Evolutionary conservation across 805 yeast genomes (phyloP).

Genomic region (Kurtzmaniella fragi): DNA sequence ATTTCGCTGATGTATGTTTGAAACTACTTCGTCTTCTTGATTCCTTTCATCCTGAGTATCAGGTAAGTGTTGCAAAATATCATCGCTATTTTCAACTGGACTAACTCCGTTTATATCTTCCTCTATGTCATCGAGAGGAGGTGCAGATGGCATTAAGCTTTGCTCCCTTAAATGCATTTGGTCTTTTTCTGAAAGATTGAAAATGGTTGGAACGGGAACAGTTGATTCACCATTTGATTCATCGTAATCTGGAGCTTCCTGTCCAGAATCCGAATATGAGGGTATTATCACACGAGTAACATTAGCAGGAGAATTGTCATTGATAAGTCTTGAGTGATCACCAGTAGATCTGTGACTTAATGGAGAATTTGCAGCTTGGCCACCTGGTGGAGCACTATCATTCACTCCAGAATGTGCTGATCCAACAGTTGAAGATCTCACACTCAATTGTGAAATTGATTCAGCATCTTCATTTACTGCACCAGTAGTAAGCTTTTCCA

Average conservation of each 20-base stretch:
- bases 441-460: slow-evolving; percentile 9
- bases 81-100: slow-evolving; percentile 12
- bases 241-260: slow-evolving; percentile 19
- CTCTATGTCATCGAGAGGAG: slow-evolving; percentile 21
- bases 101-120: slow-evolving; percentile 17
- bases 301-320: background rate
- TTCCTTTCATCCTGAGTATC: slow-evolving; percentile 5
- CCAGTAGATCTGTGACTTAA: slow-evolving; percentile 6
- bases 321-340: background rate
- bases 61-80: slow-evolving; percentile 3
- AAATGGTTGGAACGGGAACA: slow-evolving; percentile 11
- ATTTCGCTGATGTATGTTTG: background rate
- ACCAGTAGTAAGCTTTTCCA: slow-evolving; percentile 13
- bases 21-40: background rate
- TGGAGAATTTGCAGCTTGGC: slow-evolving; percentile 18
- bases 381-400: slow-evolving; percentile 6
- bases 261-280: too few relatives aligned
- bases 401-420: slow-evolving; percentile 4
- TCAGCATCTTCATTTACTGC: slow-evolving; percentile 7
- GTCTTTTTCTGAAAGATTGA: slow-evolving; percentile 53
- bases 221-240: slow-evolving; percentile 8
- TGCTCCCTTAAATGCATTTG: slow-evolving; percentile 48
- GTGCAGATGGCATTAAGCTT: slow-evolving; percentile 59
- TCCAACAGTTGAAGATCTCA: slow-evolving; percentile 1
- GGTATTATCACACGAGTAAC: too few relatives aligned